Percentiles rank a stretch among this genome's conserved stretches.
Evolutionary conservation across 2,329 filamentous ascomycete genomes (phyloP).

Genomic region (Neonectria hederae): DNA sequence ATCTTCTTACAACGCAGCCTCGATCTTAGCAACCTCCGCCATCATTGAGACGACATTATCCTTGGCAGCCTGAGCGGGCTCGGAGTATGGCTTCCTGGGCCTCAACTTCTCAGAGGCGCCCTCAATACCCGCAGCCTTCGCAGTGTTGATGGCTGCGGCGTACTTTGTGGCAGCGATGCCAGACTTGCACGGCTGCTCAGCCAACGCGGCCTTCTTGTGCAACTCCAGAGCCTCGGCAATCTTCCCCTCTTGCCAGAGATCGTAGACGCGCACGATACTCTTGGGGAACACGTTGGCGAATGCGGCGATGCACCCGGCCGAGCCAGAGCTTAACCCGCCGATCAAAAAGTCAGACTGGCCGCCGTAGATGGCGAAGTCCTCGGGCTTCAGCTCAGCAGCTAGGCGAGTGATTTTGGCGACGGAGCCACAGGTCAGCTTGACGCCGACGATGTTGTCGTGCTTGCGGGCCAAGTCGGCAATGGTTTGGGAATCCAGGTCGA

Average conservation of each 20-base stretch:
- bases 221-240: constrained; percentile 66
- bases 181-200: constrained; percentile 72
- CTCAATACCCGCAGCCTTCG: constrained; percentile 52
- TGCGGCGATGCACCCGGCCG: constrained; percentile 68
- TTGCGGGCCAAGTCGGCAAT: constrained; percentile 50
- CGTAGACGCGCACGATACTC: constrained; percentile 67
- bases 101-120: constrained; percentile 65
- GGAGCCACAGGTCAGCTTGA: constrained; percentile 77
- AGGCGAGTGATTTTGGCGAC: constrained; percentile 77
- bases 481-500: constrained; percentile 72
- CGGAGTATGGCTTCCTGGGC: constrained; percentile 69
- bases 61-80: constrained; percentile 55
- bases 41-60: constrained; percentile 52
- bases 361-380: constrained; percentile 72
- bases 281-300: constrained; percentile 71
- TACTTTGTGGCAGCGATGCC: constrained; percentile 52
- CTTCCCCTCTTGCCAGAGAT: constrained; percentile 67
- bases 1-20: constrained; percentile 34
- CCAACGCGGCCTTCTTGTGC: constrained; percentile 70
- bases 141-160: neutral
- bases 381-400: constrained; percentile 56
- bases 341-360: constrained; percentile 80
- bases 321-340: constrained; percentile 66
- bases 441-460: constrained; percentile 69
- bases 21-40: constrained; percentile 54